These are phyloP conservation scores for Naganishia kalamii DNA, from an alignment of 768 basidiomycete species.

Conservation along the genomic window DNA sequence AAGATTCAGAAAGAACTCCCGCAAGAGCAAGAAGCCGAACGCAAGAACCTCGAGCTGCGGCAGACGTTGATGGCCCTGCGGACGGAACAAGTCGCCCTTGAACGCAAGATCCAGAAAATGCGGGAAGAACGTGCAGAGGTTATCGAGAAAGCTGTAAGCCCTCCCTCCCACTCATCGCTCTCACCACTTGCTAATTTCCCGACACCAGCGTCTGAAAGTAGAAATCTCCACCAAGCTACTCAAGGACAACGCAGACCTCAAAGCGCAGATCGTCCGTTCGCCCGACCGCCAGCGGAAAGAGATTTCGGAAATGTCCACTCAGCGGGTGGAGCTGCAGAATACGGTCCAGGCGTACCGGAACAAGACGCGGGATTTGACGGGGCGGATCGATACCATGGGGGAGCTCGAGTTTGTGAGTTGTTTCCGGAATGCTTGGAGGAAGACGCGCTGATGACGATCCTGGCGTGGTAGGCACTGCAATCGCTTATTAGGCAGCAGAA, in stretches of 20 bases:
- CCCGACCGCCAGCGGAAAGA: conserved; percentile 3
- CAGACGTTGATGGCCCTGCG: conserved; percentile 5
- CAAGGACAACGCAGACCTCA: conserved; percentile 10
- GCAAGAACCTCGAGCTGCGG: neutral
- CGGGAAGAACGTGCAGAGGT: conserved; percentile 10
- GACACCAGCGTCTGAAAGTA: conserved; percentile 8
- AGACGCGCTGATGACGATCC: neutral
- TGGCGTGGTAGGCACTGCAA: neutral
- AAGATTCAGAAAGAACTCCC: conserved; percentile 14
- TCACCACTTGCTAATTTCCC: too few species aligned
- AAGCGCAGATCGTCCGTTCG: conserved; percentile 11
- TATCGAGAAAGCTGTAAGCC: conserved; percentile 7
- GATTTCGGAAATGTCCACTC: conserved; percentile 5
- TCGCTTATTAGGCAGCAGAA: conserved; percentile 8
- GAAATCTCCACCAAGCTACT: conserved; percentile 8
- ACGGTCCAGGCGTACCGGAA: conserved; percentile 7
- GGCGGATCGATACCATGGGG: conserved; percentile 5
- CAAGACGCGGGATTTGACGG: conserved; percentile 2
- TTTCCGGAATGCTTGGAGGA: neutral
- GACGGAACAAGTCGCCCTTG: conserved; percentile 11
- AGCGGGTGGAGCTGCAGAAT: neutral
- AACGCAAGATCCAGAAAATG: conserved; percentile 9
- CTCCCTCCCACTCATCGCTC: too few species aligned
- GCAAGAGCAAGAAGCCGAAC: conserved; percentile 7
- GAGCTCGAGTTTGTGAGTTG: conserved; percentile 8